Base-by-base conservation (phyloP, 1,284 basidiomycete genomes). In the Sanghuangporus baumii region DNA sequence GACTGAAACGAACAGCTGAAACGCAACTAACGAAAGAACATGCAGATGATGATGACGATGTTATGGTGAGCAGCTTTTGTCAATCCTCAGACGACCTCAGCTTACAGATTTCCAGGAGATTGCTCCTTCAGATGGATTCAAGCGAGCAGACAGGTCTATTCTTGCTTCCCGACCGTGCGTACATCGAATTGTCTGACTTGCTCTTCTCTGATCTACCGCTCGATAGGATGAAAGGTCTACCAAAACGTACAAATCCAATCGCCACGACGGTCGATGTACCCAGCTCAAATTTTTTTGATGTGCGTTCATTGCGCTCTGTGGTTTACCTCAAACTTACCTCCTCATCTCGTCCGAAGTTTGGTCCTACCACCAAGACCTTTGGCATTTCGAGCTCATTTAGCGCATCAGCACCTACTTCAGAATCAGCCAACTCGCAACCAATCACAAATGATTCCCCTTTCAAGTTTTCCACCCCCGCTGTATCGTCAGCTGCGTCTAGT, bases 21-120 rank as follows among this genome's bases (percentile, higher is more conserved):
- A 70, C 71, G 20, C 75, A 79, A 64, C 62, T 74, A 7, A 75
- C 72, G 4, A 74, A 72, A 63, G 76, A 79, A 56, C 73, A 72
- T 47, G 61, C 2, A 46, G 43, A 62, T 23, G 72, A 71, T 47
- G 70, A 68, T 50, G 67, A 68, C 1, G 73, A 75, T 60, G 63
- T 63, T 60, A 66, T 66, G 59, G 51, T 64, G 31, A 36, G 38
- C 36, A n/a, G 41, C 11, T 11, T 37, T 16, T 47, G 51, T 18
- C 23, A 18, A 11, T 52, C 6, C 60, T 16, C 3, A 34, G 14
- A 40, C 26, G n/a, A 37, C 16, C 14, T 16, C 26, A n/a, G 36
- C 34, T 58, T n/a, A 26, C 47, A 14, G 18, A 14, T 52, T 54
- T 50, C n/a, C 47, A 66, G 65, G 62, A 64, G 54, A 55, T 63